Base-by-base conservation (phyloP, 2,329 filamentous ascomycete genomes). In the Trichoderma koningii region DNA sequence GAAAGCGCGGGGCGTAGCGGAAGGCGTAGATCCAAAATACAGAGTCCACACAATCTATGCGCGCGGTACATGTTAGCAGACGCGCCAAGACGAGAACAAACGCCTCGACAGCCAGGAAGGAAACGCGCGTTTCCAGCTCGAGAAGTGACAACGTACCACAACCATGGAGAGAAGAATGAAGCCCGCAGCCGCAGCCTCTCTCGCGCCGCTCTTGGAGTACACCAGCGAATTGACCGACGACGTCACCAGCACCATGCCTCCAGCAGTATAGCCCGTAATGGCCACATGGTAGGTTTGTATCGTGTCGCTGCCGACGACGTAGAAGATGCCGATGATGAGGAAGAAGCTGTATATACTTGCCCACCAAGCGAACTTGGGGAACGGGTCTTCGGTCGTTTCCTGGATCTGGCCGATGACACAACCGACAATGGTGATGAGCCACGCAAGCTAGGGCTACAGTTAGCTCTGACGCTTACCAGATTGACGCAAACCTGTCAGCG, bases 91-190 rank as follows among this genome's bases (percentile, higher is more conserved):
- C 30, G 28, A 52, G n/a, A 30, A 34, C 30, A 15, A 30, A 44
- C 23, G 12, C 38, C n/a, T 3, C 14, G 2, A 28, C 41, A 41
- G 12, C 19, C 21, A 55, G 19, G 3, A 21, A 47, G 14, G 23
- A 28, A 15, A 21, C 26, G 10, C 48, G 17, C 42, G n/a, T 38
- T 38, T 38, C 34, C 34, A 17, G 17, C 9, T 45, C 17, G 23
- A 28, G 30, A 14, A 42, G 34, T 10, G 30, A 19, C 19, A 55
- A 82, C 91, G 73, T 86, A 97, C 93, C 71, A 90, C 87, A 63
- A 97, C 88, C 87, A 98, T 97, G 66, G 93, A 94, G 53, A 98
- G 82, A 60, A 99, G 83, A 68, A 99, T 97, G 77, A 96, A 96
- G 52, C 95, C 95, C 66, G 95, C 95, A 30, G 91, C 92, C 7